These are phyloP conservation scores for Chaetomium strumarium DNA, from an alignment of 2,329 filamentous ascomycete genomes.

Conservation along the genomic window DNA sequence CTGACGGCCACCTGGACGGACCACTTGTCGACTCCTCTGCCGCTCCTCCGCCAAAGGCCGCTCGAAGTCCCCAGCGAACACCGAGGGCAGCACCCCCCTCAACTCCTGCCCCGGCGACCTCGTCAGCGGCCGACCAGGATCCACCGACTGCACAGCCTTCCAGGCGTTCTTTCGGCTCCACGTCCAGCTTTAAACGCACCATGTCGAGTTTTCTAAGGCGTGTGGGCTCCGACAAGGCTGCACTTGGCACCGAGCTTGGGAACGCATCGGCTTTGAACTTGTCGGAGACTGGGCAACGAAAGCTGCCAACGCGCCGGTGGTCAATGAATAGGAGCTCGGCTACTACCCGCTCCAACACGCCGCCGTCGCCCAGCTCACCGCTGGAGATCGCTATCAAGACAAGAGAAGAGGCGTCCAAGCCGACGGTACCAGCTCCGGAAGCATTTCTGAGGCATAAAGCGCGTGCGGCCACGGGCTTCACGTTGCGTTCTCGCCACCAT, in stretches of 20 bases:
- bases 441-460: conserved; percentile 48
- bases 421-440: conserved; percentile 35
- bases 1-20: conserved; percentile 24
- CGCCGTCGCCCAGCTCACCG: conserved; percentile 44
- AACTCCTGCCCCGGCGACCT: conserved; percentile 10
- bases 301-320: conserved; percentile 36
- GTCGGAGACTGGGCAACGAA: conserved; percentile 22
- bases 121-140: conserved; percentile 24
- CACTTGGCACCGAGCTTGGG: conserved; percentile 20
- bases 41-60: conserved; percentile 10
- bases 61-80: conserved; percentile 8
- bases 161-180: conserved; percentile 36
- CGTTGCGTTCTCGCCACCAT: conserved; percentile 40
- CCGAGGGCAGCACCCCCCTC: conserved; percentile 2
- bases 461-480: conserved; percentile 46
- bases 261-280: conserved; percentile 27
- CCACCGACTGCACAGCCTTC: conserved; percentile 30
- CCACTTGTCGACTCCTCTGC: conserved; percentile 24
- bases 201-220: conserved; percentile 47
- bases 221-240: conserved; percentile 33
- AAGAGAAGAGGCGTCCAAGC: conserved; percentile 22
- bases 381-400: conserved; percentile 36
- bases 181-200: conserved; percentile 43
- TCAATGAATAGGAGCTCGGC: conserved; percentile 42
- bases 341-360: conserved; percentile 44